Evolutionary conservation across 257 asterid species (phyloP), one percentile per base, ranked within the genome.

Genomic region (Thymus mandschuricus): DNA sequence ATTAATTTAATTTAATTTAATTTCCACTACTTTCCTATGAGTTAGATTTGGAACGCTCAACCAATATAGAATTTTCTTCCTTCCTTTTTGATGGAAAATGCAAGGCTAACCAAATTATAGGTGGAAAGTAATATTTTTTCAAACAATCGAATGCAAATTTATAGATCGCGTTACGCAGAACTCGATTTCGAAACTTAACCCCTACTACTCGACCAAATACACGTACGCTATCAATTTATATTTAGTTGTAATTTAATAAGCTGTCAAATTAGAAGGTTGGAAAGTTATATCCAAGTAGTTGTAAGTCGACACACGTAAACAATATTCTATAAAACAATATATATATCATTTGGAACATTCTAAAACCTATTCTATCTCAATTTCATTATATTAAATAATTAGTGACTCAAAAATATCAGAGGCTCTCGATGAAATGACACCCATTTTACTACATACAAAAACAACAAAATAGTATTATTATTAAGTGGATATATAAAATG

Each of bases 11-110:
- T 35, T 35, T 35, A 2, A 35, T 41, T 49, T 67, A 8, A 49
- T 54, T 59, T 13, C 40, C 34, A 64, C 38, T 64, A 52, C 34
- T 66, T 81, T 11, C 30, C 10, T 72, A 72, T 50, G 43, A 75
- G 40, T 70, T 68, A 43, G 81, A 84, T 69, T 69, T 44, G 75
- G 86, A 83, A 83, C 80, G 81, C 81, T 83, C 84, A 84, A 81
- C 91, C 85, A 83, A 83, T 84, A 44, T 31, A 8, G 49, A 77
- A 72, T 72, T 15, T 21, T 33, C 63, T 46, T 55, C 40, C 27
- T 21, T 55, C 13, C 30, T 70, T 57, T 59, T 31, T 60, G 76
- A 76, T 75, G 48, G 78, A 80, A 77, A 73, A 77, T 79, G 82
- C 81, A 81, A 78, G 75, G 76, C 84, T 70, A 81, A 70, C 88